Conservation (phyloP, 495 filamentous ascomycete genomes). For the Penicillium maclennaniae region DNA sequence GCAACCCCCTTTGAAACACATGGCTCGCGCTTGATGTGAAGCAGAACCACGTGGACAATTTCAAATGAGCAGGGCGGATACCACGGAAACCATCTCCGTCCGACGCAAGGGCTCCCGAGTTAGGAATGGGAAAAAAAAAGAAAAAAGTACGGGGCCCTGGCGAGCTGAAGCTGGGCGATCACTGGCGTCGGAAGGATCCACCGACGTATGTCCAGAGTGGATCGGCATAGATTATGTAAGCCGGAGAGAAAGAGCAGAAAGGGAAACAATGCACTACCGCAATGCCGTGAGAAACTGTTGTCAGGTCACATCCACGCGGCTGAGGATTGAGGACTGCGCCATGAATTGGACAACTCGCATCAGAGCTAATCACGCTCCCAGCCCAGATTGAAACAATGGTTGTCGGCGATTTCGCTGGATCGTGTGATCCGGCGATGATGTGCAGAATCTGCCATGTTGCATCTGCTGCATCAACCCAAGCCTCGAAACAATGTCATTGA, state of each 20-base stretch:
- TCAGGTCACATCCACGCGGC: slow-evolving; percentile 20
- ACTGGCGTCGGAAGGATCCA: not conserved
- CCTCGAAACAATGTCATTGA: not conserved
- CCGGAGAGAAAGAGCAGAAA: not conserved
- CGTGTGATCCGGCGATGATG: not conserved
- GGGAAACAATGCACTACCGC: not conserved
- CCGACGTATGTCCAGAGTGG: not conserved
- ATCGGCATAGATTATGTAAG: not conserved
- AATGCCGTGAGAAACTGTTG: not conserved
- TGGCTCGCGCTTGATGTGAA: slow-evolving; percentile 5
- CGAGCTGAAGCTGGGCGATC: slow-evolving; percentile 12
- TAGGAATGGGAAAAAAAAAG: not conserved
- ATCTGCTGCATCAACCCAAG: not conserved
- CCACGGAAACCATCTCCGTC: not conserved
- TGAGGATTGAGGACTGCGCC: slow-evolving; percentile 5
- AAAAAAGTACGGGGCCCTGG: slow-evolving; percentile 2
- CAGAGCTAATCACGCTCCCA: slow-evolving; percentile 7
- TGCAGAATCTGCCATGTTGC: not conserved
- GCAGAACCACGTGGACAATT: slow-evolving; percentile 16
- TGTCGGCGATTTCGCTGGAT: not conserved
- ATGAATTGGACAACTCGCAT: slow-evolving; percentile 8
- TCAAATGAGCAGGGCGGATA: not conserved
- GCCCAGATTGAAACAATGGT: not conserved
- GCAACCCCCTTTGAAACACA: not conserved
- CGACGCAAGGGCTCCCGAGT: slow-evolving; percentile 14